Conservation (phyloP, 306 rosid species). For the Cyclanthera cordifolia region DNA sequence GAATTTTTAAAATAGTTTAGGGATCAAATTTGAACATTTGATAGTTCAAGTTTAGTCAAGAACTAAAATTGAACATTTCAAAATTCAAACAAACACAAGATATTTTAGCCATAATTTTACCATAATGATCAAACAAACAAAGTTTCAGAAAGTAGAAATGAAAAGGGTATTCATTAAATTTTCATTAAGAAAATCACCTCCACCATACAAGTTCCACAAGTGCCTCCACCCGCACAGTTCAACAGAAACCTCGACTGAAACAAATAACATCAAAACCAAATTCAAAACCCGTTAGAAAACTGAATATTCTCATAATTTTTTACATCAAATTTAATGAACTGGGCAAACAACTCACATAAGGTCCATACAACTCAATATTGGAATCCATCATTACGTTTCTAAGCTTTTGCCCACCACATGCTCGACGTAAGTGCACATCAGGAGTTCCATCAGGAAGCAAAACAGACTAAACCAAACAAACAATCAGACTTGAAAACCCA, state of each 20-base stretch:
- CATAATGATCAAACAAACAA: background rate
- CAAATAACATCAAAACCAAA: background rate
- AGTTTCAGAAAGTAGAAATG: background rate
- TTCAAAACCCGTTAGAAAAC: too few relatives aligned
- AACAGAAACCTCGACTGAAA: slow-evolving; percentile 51
- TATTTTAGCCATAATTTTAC: too few relatives aligned
- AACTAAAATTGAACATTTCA: too few relatives aligned
- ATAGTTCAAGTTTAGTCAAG: too few relatives aligned
- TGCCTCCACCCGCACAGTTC: slow-evolving; percentile 83
- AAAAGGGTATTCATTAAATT: slow-evolving; percentile 1
- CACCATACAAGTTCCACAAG: slow-evolving; percentile 84
- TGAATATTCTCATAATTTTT: too few relatives aligned
- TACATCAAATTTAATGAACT: too few relatives aligned
- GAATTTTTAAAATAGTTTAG: too few relatives aligned
- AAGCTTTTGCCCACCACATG: slow-evolving; percentile 75
- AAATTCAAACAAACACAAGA: too few relatives aligned
- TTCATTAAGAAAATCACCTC: slow-evolving; percentile 38
- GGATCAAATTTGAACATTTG: too few relatives aligned
- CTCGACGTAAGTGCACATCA: slow-evolving; percentile 58
- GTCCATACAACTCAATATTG: slow-evolving; percentile 69
- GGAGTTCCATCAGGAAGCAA: slow-evolving; percentile 86
- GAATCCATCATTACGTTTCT: slow-evolving; percentile 68
- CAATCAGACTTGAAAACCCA: background rate
- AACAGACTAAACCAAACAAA: slow-evolving; percentile 42
- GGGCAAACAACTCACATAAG: slow-evolving; percentile 69